Evolutionary conservation across 352 stramenopile genomes (phyloP), one percentile per base, ranked within the genome.

Genomic region (Peronosclerospora sorghi): DNA sequence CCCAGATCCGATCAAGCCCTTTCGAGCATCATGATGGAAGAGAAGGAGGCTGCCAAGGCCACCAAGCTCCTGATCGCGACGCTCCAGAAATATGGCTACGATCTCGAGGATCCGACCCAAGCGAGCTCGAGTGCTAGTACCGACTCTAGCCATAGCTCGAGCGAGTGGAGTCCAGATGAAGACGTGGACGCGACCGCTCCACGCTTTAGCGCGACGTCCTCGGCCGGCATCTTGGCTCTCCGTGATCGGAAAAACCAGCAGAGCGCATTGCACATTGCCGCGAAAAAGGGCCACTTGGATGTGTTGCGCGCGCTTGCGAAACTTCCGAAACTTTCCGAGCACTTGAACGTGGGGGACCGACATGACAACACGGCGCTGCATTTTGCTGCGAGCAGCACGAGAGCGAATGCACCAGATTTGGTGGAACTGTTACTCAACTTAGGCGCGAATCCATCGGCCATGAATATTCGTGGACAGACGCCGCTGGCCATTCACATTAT

Each of bases 81-180:
- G 54, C 60, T 91, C 27, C 75, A 91, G 48, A 88, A 88, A 44
- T 81, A 86, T 56, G 79, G 79, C 41, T 91, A 91, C 57, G 73
- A 91, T 51, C 55, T 91, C 14, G 58, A 65, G 35, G 62, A 72
- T 45, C 48, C 56, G 1, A 26, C 57, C 8, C 52, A 34, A 23
- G 45, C 39, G 18, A 66, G 53, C 52, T 56, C 48, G 14, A 50
- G 14, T 29, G 48, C 44, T 8, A 63, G 51, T 40, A 51, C 45
- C 7, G 58, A 56, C 35, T 69, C 61, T 12, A 64, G 59, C 35
- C 60, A 59, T 5, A 45, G 53, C 20, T 59, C 62, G 15, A 60
- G 57, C 30, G 63, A 68, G 18, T 62, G 63, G 51, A 69, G 59
- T 32, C 49, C 59, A 19, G 60, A 59, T 24, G 52, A 61, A 41